phyloP scores from a whole-genome alignment of 192 early-diverging fungal species.

The Powellomyces hirtus region DNA sequence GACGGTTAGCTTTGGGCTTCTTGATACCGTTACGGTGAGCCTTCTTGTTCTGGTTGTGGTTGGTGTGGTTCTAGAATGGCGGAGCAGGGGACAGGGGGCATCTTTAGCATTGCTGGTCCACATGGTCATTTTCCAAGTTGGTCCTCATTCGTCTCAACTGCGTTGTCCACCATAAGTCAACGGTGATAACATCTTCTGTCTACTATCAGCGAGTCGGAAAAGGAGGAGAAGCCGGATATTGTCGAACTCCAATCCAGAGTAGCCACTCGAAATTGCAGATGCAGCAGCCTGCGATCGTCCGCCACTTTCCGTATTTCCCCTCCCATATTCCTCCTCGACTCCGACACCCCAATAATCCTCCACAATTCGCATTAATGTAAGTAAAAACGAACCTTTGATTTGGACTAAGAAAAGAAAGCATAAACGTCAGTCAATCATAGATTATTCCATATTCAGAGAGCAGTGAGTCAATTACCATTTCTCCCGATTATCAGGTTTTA shows the following conservation, averaged over 20 bases:
- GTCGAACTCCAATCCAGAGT: neutral
- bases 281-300: neutral
- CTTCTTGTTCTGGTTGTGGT: constrained; percentile 99
- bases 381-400: constrained; percentile 26
- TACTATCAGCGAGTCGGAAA: neutral
- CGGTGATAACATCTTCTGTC: neutral
- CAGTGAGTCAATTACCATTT: constrained; percentile 18
- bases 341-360: neutral
- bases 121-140: neutral
- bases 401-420: constrained; percentile 12
- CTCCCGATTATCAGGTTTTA: constrained; percentile 22
- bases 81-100: neutral
- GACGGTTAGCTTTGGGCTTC: constrained; percentile 86
- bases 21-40: constrained; percentile 99
- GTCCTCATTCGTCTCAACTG: neutral
- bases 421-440: neutral
- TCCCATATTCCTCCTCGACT: neutral
- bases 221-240: neutral
- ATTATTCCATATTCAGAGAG: neutral
- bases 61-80: constrained; percentile 88
- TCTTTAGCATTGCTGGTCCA: neutral
- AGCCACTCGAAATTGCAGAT: neutral
- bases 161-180: neutral
- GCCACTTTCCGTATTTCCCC: neutral
- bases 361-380: neutral